A percentile compares a stretch with the other conserved stretches of the same genome.
phyloP scores from a whole-genome alignment of 306 rosid genomes.

The Dalbergia oliveri region DNA sequence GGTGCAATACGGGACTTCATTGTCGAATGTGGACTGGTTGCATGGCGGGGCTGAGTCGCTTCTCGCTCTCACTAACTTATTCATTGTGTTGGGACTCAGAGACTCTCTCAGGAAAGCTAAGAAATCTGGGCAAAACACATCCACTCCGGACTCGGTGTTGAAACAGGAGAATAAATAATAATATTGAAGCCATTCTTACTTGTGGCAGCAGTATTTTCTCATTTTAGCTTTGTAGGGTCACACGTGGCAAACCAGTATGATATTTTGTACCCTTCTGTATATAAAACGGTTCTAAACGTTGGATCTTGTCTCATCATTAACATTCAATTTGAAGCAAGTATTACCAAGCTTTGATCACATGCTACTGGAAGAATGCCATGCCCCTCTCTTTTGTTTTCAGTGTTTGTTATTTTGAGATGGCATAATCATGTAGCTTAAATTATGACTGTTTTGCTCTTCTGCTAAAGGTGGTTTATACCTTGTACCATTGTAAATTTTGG shows the following conservation, averaged over 20 bases:
- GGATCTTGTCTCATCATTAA: slow-evolving; percentile 24
- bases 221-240: not conserved
- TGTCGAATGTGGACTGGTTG: slow-evolving; percentile 97
- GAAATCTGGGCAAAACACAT: slow-evolving; percentile 37
- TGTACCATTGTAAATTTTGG: slow-evolving; percentile 16
- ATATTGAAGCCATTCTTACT: slow-evolving; percentile 15
- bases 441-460: slow-evolving; percentile 5
- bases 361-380: slow-evolving; percentile 2
- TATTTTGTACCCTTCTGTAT: slow-evolving; percentile 16
- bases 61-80: slow-evolving; percentile 85
- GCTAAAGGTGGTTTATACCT: slow-evolving; percentile 16
- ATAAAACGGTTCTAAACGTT: slow-evolving; percentile 17
- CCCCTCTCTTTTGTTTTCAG: slow-evolving; percentile 5
- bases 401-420: not conserved
- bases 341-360: slow-evolving; percentile 4
- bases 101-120: slow-evolving; percentile 64
- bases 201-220: not conserved
- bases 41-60: slow-evolving; percentile 94
- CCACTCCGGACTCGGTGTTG: slow-evolving; percentile 46
- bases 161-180: slow-evolving; percentile 50
- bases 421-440: slow-evolving; percentile 27
- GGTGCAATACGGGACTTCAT: slow-evolving; percentile 87
- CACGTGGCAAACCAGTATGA: not conserved
- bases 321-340: slow-evolving; percentile 21
- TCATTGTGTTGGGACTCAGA: slow-evolving; percentile 89